Evolutionary conservation across 1,284 basidiomycete genomes (phyloP).

Genomic region (Hypsizygus ulmarius): DNA sequence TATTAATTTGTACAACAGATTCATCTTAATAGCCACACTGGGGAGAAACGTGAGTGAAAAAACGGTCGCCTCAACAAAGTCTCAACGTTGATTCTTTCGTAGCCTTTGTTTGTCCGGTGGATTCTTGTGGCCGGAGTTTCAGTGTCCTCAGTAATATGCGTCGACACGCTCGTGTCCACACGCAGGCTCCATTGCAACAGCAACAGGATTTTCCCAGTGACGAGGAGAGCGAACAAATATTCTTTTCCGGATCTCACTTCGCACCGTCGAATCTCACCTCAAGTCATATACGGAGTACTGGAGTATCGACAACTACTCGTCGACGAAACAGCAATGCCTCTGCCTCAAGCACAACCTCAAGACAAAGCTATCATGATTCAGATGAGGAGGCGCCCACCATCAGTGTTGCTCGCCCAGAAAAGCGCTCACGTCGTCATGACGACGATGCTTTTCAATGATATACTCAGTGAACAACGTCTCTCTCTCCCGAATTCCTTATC

Average conservation of each 20-base stretch:
- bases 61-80: slow-evolving; percentile 13
- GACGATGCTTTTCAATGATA: neutral
- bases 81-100: slow-evolving; percentile 19
- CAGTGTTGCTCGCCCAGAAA: slow-evolving; percentile 27
- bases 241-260: slow-evolving; percentile 17
- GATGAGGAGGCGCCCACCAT: slow-evolving; percentile 30
- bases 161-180: slow-evolving; percentile 73
- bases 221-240: slow-evolving; percentile 39
- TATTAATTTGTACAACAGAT: slow-evolving; percentile 48
- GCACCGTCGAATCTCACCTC: slow-evolving; percentile 5
- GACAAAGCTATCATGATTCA: slow-evolving; percentile 34
- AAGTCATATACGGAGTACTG: slow-evolving; percentile 14
- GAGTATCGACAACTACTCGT: slow-evolving; percentile 17
- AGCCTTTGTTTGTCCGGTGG: slow-evolving; percentile 76
- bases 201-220: slow-evolving; percentile 43
- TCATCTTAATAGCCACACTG: slow-evolving; percentile 81
- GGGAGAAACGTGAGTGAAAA: slow-evolving; percentile 70
- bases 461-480: neutral
- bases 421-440: slow-evolving; percentile 28
- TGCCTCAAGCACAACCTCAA: slow-evolving; percentile 38
- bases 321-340: slow-evolving; percentile 38
- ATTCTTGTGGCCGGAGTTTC: slow-evolving; percentile 76
- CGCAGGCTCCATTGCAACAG: slow-evolving; percentile 32
- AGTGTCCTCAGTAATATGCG: slow-evolving; percentile 88
- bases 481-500: neutral